Base-by-base conservation (phyloP, 2,329 filamentous ascomycete genomes). In the Hysterium pulicare region DNA sequence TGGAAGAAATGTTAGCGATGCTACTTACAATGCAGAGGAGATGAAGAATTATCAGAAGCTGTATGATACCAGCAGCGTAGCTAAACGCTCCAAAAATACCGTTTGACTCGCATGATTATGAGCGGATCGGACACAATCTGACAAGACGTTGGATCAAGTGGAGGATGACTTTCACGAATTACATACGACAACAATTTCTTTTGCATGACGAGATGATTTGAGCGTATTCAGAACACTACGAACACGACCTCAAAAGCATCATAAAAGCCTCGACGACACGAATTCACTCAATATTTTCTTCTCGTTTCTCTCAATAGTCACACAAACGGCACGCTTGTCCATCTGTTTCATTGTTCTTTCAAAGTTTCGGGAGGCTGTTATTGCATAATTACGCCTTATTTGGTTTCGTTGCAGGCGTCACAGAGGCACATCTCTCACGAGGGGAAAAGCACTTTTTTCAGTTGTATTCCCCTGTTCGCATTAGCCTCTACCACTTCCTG, bases 41-140 rank as follows among this genome's bases (percentile, higher is more conserved):
- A 67, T 68, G 65, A 64, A 57, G 45, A 62, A 58, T 38, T 57
- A 61, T 15, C 62, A 64, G 16, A 47, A 53, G 43, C 45, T 61
- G 41, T 68, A 67, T 55, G 62, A 68, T 34, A 51, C 59, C 22
- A 54, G 55, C 3, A 48, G 51, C 19, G 23, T 24, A 20, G 11
- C 19, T 11, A 45, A 42, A 19, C 32, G 24, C 10, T 28, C 17
- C 15, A 38, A 32, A 28, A 44, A 33, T 30, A 20, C 19, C 7
- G 30, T 34, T 17, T 46, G 35, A 43, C 10, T 5, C 16, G 17
- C 5, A 38, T 13, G 13, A 35, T 24, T 16, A 28, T 28, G 26
- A 8, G n/a, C 26, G n/a, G 16, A 11, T 19, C 21, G 11, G 11
- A n/a, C 16, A 19, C 32, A 16, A 34, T n/a, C n/a, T n/a, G n/a